Evolutionary conservation across 495 filamentous ascomycete genomes (phyloP).

Genomic region (Choiromyces venosus): DNA sequence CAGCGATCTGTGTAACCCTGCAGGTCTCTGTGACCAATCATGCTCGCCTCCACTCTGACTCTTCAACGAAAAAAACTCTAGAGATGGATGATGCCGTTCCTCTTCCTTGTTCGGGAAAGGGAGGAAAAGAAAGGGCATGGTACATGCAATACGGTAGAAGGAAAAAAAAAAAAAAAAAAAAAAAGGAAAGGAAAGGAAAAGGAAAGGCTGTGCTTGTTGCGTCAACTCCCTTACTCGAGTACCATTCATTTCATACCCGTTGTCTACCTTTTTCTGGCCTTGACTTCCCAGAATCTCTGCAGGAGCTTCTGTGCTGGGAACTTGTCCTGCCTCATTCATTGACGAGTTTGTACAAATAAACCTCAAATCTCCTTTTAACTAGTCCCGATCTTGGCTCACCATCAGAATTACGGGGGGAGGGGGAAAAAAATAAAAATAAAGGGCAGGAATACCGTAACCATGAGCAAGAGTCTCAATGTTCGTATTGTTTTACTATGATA

Average conservation of each 20-base stretch:
- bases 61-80: constrained; percentile 17
- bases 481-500: not conserved
- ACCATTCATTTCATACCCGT: not conserved
- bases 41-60: constrained; percentile 27
- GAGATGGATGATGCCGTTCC: constrained; percentile 24
- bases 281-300: not conserved
- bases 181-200: not conserved
- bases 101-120: constrained; percentile 27
- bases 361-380: not conserved
- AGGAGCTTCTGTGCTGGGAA: not conserved
- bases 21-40: constrained; percentile 25
- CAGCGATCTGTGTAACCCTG: constrained; percentile 36
- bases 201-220: not conserved
- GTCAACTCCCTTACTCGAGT: not conserved
- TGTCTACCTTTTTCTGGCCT: not conserved
- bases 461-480: not conserved
- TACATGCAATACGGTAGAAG: not conserved
- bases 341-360: not conserved
- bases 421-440: not conserved
- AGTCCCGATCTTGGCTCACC: no score
- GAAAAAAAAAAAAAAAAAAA: not conserved
- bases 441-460: not conserved
- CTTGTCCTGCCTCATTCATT: not conserved
- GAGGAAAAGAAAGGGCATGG: constrained; percentile 28
- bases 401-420: no score